Percentiles rank a stretch among this genome's conserved stretches.
phyloP scores from a whole-genome alignment of 148 eudicot genomes.

The Mesembryanthemum crystallinum region DNA sequence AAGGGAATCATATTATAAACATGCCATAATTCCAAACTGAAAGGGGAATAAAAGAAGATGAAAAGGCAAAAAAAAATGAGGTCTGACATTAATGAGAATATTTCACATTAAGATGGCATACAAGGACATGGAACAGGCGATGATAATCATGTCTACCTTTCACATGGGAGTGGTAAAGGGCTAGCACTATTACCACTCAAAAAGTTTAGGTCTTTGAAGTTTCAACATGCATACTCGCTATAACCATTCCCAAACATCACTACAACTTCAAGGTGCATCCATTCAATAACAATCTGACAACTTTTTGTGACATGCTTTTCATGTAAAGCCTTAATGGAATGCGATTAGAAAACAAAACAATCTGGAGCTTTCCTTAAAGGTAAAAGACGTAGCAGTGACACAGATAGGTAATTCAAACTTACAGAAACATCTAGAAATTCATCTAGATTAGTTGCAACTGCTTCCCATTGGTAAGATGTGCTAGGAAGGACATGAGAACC shows the following conservation, averaged over 20 bases:
- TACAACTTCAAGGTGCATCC: background rate
- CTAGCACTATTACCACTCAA: background rate
- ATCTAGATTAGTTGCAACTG: slow-evolving; percentile 94
- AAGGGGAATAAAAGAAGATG: background rate
- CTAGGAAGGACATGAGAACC: slow-evolving; percentile 64
- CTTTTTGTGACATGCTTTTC: background rate
- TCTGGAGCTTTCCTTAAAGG: background rate
- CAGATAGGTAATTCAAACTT: slow-evolving; percentile 31
- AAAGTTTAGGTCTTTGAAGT: too few relatives aligned
- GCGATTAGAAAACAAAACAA: background rate
- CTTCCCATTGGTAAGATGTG: slow-evolving; percentile 86
- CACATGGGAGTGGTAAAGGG: background rate
- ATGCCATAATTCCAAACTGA: background rate
- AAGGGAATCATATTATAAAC: background rate
- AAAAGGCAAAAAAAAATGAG: background rate
- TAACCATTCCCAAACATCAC: background rate
- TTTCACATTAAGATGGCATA: slow-evolving; percentile 1
- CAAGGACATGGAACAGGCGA: background rate
- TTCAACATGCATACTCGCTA: background rate
- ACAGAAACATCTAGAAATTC: slow-evolving; percentile 93
- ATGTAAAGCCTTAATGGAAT: background rate
- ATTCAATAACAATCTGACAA: background rate
- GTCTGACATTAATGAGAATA: background rate
- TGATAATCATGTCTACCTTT: background rate
- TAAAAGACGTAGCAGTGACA: background rate